Evolutionary conservation across 768 basidiomycete species (phyloP), one percentile per base, ranked within the genome.

Genomic region (Xerocomus brunneocitrinus): DNA sequence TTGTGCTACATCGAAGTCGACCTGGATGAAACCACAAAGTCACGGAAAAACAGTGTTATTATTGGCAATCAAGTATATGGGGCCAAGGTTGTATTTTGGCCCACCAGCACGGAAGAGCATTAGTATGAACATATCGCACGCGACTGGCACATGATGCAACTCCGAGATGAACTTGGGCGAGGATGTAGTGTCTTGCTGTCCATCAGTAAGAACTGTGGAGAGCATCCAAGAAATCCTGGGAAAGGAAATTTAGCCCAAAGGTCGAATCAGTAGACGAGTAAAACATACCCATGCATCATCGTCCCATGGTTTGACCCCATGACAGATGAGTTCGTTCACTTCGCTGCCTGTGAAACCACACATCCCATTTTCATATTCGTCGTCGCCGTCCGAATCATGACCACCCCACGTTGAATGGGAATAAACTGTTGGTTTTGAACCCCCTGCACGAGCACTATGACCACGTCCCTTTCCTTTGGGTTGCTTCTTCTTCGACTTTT

Each of bases 241-340:
- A 50, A 7, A 2, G 16, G 16, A 40, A 46, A 22, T n/a, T 7
- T 30, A 35, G 43, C 4, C 16, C 24, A 40, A 30, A 3, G 4
- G 7, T n/a, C 6, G 25, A 16, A 35, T n/a, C 7, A 8, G n/a
- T 9, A 24, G 13, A 28, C 16, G 5, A 22, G 24, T 19, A 4
- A 16, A 38, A 63, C 73, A 19, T 55, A 76, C 76, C 55, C 62
- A 54, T 45, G 75, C 73, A 58, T 76, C 71, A 7, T 75, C 72
- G 9, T 79, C 76, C 74, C 76, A 76, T 6, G 76, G 75, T 47
- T 71, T 76, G n/a, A 76, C 71, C 3, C 74, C 75, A 22, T 76
- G 68, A 30, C 47, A 62, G 13, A 70, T 27, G n/a, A 75, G 61
- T 53, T 75, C 74, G 10, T 68, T 52, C 45, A 67, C 53, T 14